A percentile compares a stretch with the other conserved stretches of the same genome.
These are phyloP conservation scores for Musa itinerans DNA, from an alignment of 176 grass and related monocot genomes.

Conservation along the genomic window DNA sequence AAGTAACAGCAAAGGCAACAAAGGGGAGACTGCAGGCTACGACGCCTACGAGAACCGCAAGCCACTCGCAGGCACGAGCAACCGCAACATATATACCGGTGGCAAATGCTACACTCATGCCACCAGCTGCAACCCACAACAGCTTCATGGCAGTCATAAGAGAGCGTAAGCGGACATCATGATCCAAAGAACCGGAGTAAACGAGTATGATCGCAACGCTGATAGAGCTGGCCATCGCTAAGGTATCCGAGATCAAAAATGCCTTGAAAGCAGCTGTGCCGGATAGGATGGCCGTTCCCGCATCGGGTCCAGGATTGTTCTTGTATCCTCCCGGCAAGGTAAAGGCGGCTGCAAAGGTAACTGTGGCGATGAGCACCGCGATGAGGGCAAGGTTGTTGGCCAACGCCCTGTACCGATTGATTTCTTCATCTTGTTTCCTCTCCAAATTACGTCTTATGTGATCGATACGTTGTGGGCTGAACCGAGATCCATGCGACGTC, in stretches of 20 bases:
- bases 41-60: background rate
- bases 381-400: conserved; percentile 5
- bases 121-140: background rate
- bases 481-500: background rate
- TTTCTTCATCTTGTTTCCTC: background rate
- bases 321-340: conserved; percentile 6
- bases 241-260: conserved; percentile 2
- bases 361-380: background rate
- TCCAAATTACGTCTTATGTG: background rate
- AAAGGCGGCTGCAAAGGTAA: conserved; percentile 1
- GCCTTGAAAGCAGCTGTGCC: background rate
- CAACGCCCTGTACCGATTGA: background rate
- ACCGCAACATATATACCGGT: background rate
- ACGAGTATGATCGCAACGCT: background rate
- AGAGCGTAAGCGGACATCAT: background rate
- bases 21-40: background rate
- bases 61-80: background rate
- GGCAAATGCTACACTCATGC: conserved; percentile 6
- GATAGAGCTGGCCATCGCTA: conserved; percentile 13
- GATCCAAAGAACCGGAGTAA: background rate
- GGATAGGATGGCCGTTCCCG: background rate
- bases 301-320: background rate
- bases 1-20: no score
- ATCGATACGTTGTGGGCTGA: conserved; percentile 7
- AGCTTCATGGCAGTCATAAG: background rate